A percentile compares a stretch with the other conserved stretches of the same genome.
Conservation (phyloP, 2,329 filamentous ascomycete species). For the Verticillium klebahnii region DNA sequence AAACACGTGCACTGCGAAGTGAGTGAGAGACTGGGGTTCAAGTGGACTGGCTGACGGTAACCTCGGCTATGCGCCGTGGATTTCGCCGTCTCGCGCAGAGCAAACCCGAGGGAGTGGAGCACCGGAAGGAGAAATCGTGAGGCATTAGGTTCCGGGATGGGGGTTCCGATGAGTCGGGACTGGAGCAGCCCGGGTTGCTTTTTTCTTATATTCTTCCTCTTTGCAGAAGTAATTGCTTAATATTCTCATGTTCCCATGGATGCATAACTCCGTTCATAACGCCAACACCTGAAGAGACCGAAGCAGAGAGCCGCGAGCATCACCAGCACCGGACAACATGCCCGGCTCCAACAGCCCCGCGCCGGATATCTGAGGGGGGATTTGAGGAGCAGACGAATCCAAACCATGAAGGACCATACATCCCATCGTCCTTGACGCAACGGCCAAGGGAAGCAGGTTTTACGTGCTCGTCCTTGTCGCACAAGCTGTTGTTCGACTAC, state of each 20-base stretch:
- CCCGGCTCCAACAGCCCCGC: not conserved
- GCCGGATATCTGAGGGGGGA: not conserved
- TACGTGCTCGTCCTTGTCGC: not conserved
- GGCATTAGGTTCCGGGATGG: not conserved
- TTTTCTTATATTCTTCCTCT: not conserved
- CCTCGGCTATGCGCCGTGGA: slow-evolving; percentile 12
- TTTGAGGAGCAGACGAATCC: not conserved
- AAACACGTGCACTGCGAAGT: not conserved
- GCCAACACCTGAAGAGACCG: not conserved
- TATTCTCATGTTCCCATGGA: not conserved
- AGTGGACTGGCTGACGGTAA: slow-evolving; percentile 6
- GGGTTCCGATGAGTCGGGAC: not conserved
- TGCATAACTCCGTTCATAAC: not conserved
- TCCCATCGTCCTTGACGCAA: not conserved
- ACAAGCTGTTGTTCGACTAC: slow-evolving; percentile 32
- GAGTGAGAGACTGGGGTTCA: not conserved
- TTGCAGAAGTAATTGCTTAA: not conserved
- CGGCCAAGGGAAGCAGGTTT: not conserved
- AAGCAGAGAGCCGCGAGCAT: not conserved
- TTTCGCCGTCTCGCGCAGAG: slow-evolving; percentile 7
- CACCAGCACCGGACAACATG: not conserved
- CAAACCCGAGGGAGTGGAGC: slow-evolving; percentile 14
- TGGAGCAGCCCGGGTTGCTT: not conserved
- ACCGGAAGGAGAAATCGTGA: slow-evolving; percentile 1
- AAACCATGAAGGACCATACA: not conserved